phyloP scores from a whole-genome alignment of 768 basidiomycete species.

The Stropharia rugosoannulata region DNA sequence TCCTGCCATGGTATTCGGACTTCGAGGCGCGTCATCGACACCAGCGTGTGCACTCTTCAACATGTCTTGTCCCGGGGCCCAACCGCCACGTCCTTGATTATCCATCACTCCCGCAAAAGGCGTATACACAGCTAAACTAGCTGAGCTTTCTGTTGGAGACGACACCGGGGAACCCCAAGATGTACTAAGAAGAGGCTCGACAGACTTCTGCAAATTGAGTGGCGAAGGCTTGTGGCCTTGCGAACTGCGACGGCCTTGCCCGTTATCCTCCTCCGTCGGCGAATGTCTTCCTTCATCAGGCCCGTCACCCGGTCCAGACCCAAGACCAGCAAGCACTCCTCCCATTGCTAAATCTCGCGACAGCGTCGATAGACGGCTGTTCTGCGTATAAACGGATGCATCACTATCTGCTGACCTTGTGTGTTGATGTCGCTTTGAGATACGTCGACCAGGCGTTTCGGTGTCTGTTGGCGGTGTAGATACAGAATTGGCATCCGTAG shows the following conservation, averaged over 20 bases:
- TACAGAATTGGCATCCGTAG: no score
- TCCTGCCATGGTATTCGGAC: slow-evolving; percentile 24
- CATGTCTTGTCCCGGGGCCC: neutral
- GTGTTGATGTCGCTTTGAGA: slow-evolving; percentile 2
- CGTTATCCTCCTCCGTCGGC: neutral
- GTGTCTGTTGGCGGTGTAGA: neutral
- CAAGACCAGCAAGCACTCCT: neutral
- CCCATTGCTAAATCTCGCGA: slow-evolving; percentile 11
- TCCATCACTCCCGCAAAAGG: slow-evolving; percentile 11
- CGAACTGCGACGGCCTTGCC: neutral
- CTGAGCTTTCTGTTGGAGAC: slow-evolving; percentile 14
- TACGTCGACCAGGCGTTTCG: neutral
- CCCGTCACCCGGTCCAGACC: neutral
- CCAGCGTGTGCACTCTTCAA: slow-evolving; percentile 12
- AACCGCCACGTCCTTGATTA: slow-evolving; percentile 1
- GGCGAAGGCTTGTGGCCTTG: slow-evolving; percentile 24
- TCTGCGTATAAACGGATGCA: slow-evolving; percentile 34
- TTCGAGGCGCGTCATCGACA: slow-evolving; percentile 6
- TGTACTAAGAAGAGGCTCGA: slow-evolving; percentile 37
- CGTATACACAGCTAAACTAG: slow-evolving; percentile 10
- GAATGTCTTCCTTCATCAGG: slow-evolving; percentile 1
- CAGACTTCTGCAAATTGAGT: slow-evolving; percentile 19
- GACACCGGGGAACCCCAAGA: slow-evolving; percentile 37
- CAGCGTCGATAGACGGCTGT: slow-evolving; percentile 22
- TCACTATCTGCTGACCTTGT: slow-evolving; percentile 30